Evolutionary conservation across 306 rosid genomes (phyloP).

Genomic region (Gastrolobium bilobum): DNA sequence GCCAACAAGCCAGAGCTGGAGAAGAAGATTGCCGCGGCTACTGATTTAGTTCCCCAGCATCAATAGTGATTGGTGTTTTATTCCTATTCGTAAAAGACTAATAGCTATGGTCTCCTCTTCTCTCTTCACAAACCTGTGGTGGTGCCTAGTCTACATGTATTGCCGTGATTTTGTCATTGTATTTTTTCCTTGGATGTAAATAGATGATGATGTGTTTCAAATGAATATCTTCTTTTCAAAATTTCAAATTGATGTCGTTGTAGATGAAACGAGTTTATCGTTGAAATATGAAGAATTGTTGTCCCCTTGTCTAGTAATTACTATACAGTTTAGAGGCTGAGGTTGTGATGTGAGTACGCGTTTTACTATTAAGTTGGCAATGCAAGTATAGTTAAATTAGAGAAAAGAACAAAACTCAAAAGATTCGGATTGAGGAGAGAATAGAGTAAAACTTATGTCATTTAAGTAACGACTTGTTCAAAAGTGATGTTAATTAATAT

Average conservation of each 20-base stretch:
- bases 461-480: too few relatives aligned
- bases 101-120: conserved; percentile 10
- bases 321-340: too few relatives aligned
- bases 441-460: too few relatives aligned
- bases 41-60: conserved; percentile 45
- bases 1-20: conserved; percentile 90
- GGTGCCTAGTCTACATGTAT: conserved; percentile 10
- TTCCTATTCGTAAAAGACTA: conserved; percentile 14
- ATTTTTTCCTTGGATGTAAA: conserved; percentile 40
- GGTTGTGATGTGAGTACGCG: too few relatives aligned
- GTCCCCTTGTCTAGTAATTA: not conserved
- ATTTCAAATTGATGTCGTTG: conserved; percentile 31
- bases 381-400: too few relatives aligned
- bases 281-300: conserved; percentile 34
- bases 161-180: conserved; percentile 37
- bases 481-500: too few relatives aligned
- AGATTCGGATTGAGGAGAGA: too few relatives aligned
- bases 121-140: conserved; percentile 2
- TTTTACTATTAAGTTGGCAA: too few relatives aligned
- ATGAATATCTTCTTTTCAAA: conserved; percentile 34
- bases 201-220: not conserved
- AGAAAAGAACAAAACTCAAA: too few relatives aligned
- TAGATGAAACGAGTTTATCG: conserved; percentile 27
- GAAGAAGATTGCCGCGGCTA: conserved; percentile 64
- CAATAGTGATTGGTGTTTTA: conserved; percentile 41